These are phyloP conservation scores for Lasiosphaeriaceae sp. DNA, from an alignment of 495 filamentous ascomycete species.

Conservation along the genomic window DNA sequence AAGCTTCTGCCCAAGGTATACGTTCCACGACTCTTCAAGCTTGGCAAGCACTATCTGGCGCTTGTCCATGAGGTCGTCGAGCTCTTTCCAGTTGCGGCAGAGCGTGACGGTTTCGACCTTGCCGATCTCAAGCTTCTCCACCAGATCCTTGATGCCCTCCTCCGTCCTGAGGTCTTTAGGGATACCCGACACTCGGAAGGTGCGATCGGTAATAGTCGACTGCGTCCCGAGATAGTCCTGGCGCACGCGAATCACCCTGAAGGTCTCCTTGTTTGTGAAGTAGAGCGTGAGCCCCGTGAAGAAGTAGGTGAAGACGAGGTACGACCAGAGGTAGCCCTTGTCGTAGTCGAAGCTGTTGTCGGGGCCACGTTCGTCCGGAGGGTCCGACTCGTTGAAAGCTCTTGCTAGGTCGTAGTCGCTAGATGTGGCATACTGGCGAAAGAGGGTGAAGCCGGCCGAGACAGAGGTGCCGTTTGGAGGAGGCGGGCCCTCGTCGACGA, in stretches of 20 bases:
- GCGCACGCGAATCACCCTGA: conserved; percentile 74
- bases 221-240: conserved; percentile 92
- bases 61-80: conserved; percentile 72
- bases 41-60: conserved; percentile 61
- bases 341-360: conserved; percentile 35
- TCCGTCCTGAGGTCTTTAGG: conserved; percentile 76
- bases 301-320: conserved; percentile 84
- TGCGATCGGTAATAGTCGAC: conserved; percentile 90
- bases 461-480: conserved; percentile 7
- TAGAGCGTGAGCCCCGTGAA: conserved; percentile 83
- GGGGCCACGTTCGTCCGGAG: conserved; percentile 6
- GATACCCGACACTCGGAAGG: conserved; percentile 86
- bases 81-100: conserved; percentile 79
- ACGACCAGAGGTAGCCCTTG: conserved; percentile 79
- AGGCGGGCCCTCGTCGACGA: conserved; percentile 14
- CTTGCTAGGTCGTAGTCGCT: background rate
- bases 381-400: background rate
- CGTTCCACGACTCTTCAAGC: conserved; percentile 83
- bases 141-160: conserved; percentile 76
- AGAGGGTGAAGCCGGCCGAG: conserved; percentile 3
- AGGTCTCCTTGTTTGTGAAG: conserved; percentile 74
- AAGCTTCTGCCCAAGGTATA: conserved; percentile 43
- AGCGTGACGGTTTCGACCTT: conserved; percentile 86
- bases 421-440: conserved; percentile 12
- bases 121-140: conserved; percentile 87